Conservation (phyloP, 306 rosid genomes). For the Argentina anserina region DNA sequence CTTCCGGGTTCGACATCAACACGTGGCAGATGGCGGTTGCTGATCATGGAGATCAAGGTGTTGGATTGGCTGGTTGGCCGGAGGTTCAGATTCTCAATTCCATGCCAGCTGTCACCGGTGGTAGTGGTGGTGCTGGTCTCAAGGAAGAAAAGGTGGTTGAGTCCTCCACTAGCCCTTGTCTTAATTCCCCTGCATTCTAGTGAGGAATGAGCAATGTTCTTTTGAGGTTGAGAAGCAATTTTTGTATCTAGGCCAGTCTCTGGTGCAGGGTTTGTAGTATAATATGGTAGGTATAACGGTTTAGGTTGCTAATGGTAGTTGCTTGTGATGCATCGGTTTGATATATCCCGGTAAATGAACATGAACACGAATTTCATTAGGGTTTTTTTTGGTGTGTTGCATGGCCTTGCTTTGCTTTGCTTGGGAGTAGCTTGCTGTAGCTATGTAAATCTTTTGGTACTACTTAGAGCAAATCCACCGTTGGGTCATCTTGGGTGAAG, state of each 20-base stretch:
- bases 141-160: not conserved
- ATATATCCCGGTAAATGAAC: not conserved
- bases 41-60: not conserved
- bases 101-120: not conserved
- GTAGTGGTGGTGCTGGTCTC: not conserved
- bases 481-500: no score
- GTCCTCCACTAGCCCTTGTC: not conserved
- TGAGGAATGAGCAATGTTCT: not conserved
- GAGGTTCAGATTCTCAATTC: conserved; percentile 36
- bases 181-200: not conserved
- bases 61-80: conserved; percentile 34
- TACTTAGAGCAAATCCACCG: no score
- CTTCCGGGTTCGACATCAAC: conserved; percentile 23
- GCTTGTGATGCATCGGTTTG: not conserved
- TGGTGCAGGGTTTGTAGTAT: not conserved
- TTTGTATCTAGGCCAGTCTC: not conserved
- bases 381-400: conserved; percentile 3
- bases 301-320: conserved; percentile 4
- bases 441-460: conserved; percentile 26
- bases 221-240: not conserved
- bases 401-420: not conserved
- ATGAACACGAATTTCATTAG: not conserved
- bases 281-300: not conserved
- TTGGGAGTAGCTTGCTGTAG: not conserved
- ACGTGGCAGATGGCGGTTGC: conserved; percentile 40